Base-by-base conservation (phyloP, 2,329 filamentous ascomycete species). In the Alternaria tenuissima region DNA sequence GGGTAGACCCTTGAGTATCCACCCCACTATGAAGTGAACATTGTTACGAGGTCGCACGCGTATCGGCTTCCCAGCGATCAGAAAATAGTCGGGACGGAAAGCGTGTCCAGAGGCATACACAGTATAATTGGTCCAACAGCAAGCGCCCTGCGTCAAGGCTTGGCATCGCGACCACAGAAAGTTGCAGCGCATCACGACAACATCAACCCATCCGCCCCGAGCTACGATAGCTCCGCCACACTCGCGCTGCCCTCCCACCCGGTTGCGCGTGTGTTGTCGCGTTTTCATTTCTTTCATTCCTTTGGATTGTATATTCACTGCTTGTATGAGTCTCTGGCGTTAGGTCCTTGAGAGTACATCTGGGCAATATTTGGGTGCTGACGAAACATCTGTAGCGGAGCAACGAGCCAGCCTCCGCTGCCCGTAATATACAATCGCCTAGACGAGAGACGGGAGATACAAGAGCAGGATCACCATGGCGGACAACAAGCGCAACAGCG, bases 401-500 rank as follows among this genome's bases (percentile, higher is more conserved):
- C 48, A 49, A 55, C 47, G 26, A 61, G 48, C 55, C 52, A 46
- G 28, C 49, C 34, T 58, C 58, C 51, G 42, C 55, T 38, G 42
- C 52, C 60, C 41, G 47, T 48, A 38, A 56, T 52, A 46, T 8
- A 47, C 84, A 84, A 82, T 79, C 83, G 36, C 39, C 34, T 39
- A 30, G 55, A 48, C 34, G 28, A 18, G 18, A 22, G 52, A 48
- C 34, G 30, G 11, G 9, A 26, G 30, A 26, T 43, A 84, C 86
- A 69, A 81, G 76, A 54, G 86, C 32, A 86, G 79, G 82, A 83
- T 66, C 81, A 20, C 52, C 60, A 87, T 87, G 86, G 83, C 86
- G 47, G 86, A 89, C 70, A 82, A 76, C 63, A 88, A 88, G 81
- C 84, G 86, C 69, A 84, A 86, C 73, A 83, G 81, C 73, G 76